These are phyloP conservation scores for Furcasterigmium sp. DNA, from an alignment of 2,329 filamentous ascomycete species.

Conservation along the genomic window DNA sequence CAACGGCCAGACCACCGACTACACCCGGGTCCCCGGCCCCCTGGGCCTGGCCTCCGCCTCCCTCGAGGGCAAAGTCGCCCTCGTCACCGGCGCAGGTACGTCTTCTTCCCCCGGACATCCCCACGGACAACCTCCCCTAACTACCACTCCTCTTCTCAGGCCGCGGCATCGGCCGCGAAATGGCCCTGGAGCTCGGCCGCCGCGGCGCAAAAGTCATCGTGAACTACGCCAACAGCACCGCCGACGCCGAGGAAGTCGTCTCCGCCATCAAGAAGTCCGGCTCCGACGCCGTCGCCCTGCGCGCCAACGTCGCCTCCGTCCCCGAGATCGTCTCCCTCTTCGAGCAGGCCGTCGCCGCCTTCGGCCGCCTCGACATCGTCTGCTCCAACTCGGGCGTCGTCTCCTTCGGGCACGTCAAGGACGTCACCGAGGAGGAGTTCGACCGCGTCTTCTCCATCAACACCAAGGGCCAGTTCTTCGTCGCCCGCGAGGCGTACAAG, in stretches of 20 bases:
- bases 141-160: conserved; percentile 21
- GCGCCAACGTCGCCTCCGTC: conserved; percentile 64
- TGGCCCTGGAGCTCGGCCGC: conserved; percentile 51
- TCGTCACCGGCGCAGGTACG: conserved; percentile 64
- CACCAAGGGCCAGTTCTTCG: conserved; percentile 66
- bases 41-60: conserved; percentile 44
- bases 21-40: conserved; percentile 31
- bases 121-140: not conserved
- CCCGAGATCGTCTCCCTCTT: conserved; percentile 59
- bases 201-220: conserved; percentile 53
- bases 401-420: conserved; percentile 62
- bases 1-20: conserved; percentile 21
- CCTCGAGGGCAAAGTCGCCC: conserved; percentile 77
- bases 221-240: conserved; percentile 53
- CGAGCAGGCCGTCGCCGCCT: conserved; percentile 55
- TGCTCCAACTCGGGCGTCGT: conserved; percentile 67
- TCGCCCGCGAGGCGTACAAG: conserved; percentile 65
- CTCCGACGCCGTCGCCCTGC: conserved; percentile 56
- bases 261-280: conserved; percentile 50
- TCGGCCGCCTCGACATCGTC: conserved; percentile 64
- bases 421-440: conserved; percentile 65
- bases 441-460: conserved; percentile 68
- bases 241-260: conserved; percentile 49
- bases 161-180: conserved; percentile 54
- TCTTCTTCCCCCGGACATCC: conserved; percentile 3